Conservation (phyloP, 192 early-diverging fungal species). For the Obelidium mucronatum region DNA sequence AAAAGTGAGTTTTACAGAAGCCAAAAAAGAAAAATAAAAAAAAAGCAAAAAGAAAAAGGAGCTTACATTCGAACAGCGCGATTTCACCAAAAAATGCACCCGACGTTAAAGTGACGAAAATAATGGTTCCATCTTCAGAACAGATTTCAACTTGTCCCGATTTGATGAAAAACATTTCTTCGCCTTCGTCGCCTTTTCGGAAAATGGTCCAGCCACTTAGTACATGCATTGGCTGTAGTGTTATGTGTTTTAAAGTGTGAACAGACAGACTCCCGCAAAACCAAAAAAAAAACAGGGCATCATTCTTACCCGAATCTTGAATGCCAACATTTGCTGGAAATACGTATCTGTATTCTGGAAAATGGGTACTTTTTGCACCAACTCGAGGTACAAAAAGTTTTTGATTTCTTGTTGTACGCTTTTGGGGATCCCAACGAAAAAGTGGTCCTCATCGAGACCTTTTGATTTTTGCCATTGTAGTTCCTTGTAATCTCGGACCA, state of each 20-base stretch:
- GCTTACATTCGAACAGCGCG: slow-evolving; percentile 42
- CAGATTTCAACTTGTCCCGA: slow-evolving; percentile 40
- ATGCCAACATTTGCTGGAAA: slow-evolving; percentile 41
- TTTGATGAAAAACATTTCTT: slow-evolving; percentile 50
- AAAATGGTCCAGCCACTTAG: slow-evolving; percentile 43
- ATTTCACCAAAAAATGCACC: slow-evolving; percentile 44
- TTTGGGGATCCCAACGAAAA: slow-evolving; percentile 44
- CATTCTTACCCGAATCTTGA: slow-evolving; percentile 42
- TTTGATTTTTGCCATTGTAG: slow-evolving; percentile 46
- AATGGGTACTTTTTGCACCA: slow-evolving; percentile 44
- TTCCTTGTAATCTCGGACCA: slow-evolving; percentile 46
- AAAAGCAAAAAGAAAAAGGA: neutral
- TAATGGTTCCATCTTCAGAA: slow-evolving; percentile 30
- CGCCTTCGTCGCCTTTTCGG: slow-evolving; percentile 46
- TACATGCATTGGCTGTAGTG: slow-evolving; percentile 35
- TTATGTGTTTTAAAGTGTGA: neutral
- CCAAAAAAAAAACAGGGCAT: neutral
- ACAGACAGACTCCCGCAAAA: too few relatives aligned
- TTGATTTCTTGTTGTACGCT: slow-evolving; percentile 48
- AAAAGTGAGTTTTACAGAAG: neutral
- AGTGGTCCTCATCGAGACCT: slow-evolving; percentile 44
- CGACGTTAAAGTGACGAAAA: slow-evolving; percentile 28
- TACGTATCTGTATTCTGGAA: slow-evolving; percentile 39
- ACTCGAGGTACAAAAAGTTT: slow-evolving; percentile 43
- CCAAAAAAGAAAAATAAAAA: too few relatives aligned